Evolutionary conservation across 1,284 basidiomycete species (phyloP).

Genomic region (Malassezia cuniculi): DNA sequence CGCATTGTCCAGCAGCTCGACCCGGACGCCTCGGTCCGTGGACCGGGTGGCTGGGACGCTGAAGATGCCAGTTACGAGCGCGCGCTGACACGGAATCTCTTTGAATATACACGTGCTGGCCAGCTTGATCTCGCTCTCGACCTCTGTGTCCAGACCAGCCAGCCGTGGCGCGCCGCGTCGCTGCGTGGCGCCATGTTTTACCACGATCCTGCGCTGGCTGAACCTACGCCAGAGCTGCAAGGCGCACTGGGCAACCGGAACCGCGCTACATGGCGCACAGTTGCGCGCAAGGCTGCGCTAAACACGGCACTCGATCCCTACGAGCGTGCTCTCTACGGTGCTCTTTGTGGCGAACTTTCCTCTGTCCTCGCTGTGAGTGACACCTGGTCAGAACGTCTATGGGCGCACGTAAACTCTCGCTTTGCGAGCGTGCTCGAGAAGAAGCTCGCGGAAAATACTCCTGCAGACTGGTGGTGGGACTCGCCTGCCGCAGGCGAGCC

Average conservation of each 20-base stretch:
- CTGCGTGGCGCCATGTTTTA: constrained; percentile 57
- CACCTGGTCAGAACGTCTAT: constrained; percentile 81
- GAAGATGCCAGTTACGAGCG: constrained; percentile 54
- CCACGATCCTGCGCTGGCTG: constrained; percentile 20
- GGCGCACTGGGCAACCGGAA: constrained; percentile 34
- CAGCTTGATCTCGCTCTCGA: constrained; percentile 68
- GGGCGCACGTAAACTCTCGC: constrained; percentile 74
- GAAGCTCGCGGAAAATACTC: constrained; percentile 38
- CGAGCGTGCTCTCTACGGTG: constrained; percentile 74
- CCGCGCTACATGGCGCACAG: constrained; percentile 36
- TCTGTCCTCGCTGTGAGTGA: constrained; percentile 64
- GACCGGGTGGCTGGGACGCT: constrained; percentile 29
- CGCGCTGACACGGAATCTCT: constrained; percentile 59
- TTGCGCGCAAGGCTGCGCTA: constrained; percentile 30
- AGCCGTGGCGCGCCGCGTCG: constrained; percentile 80
- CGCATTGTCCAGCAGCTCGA: constrained; percentile 32
- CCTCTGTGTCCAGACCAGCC: constrained; percentile 66
- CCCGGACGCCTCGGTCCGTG: constrained; percentile 31
- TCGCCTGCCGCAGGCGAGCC: constrained; percentile 13
- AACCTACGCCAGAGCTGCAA: constrained; percentile 6
- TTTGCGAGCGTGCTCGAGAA: constrained; percentile 66
- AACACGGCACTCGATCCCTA: constrained; percentile 53
- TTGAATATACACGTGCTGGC: constrained; percentile 66
- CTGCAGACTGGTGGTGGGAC: constrained; percentile 46
- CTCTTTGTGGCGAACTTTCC: constrained; percentile 68